Evolutionary conservation across 352 stramenopile genomes (phyloP), one percentile per base, ranked within the genome.

Genomic region (Globisporangium nunn): DNA sequence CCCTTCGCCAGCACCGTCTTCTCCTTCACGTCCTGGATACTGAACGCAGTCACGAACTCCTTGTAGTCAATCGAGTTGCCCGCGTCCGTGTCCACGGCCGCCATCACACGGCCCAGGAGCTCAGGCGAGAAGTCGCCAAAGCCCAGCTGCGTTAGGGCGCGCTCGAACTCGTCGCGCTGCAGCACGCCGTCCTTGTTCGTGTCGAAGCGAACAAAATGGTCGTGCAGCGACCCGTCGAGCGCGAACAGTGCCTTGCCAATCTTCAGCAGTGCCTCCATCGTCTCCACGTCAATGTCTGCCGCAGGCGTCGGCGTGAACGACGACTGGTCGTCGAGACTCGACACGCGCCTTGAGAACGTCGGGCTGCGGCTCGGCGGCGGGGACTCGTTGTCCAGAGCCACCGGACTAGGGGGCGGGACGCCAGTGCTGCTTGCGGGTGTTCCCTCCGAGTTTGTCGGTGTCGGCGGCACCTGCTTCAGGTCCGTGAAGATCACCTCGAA

Each of bases 401-500:
- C 46, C 2, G 66, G 68, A 40, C 56, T 71, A 29, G 61, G 61
- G 4, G 59, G 59, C 10, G 58, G 62, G 17, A 49, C 18, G 28
- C 44, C 28, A 2, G 23, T 6, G 47, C 50, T 48, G 18, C 17
- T 12, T 5, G 17, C n/a, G 7, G n/a, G 10, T 7, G 15, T 18
- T 8, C 57, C 41, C 23, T 67, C 49, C 11, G 74, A 15, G 10
- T 41, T 43, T 49, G 71, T 64, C 0, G 66, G 59, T 4, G 58
- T 71, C 30, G 56, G 58, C 37, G 66, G 71, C 43, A 52, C 46
- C 30, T 82, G 72, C 18, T 78, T 71, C 18, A 85, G 54, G 51
- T 90, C 68, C 17, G 84, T 96, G 65, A 97, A 97, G 56, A 96
- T 95, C 5, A 97, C 81, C 56, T 96, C 85, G 45, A 97, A 97